phyloP scores from a whole-genome alignment of 345 rosid species.

The Euphorbia peplus region DNA sequence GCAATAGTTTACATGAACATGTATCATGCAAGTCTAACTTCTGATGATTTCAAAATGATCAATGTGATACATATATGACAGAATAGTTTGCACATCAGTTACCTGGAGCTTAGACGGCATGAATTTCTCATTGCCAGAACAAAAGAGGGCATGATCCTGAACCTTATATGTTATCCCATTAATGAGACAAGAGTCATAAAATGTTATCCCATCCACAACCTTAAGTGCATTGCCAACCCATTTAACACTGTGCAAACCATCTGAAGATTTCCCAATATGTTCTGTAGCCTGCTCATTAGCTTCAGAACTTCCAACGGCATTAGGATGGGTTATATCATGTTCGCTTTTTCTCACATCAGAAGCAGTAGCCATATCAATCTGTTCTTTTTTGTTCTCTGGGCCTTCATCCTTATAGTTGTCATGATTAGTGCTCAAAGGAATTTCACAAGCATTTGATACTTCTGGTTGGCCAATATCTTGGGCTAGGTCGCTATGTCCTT shows the following conservation, averaged over 20 bases:
- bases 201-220: constrained; percentile 42
- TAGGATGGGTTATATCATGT: constrained; percentile 23
- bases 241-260: constrained; percentile 27
- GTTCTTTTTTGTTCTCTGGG: constrained; percentile 19
- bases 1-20: background rate
- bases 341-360: constrained; percentile 24
- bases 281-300: constrained; percentile 11
- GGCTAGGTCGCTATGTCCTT: constrained; percentile 24
- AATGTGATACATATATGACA: background rate
- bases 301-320: constrained; percentile 30
- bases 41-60: background rate
- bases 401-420: constrained; percentile 15
- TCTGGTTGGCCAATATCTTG: constrained; percentile 21
- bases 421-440: constrained; percentile 22
- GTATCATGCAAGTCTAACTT: background rate
- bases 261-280: constrained; percentile 21
- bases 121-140: constrained; percentile 32
- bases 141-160: constrained; percentile 57
- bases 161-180: constrained; percentile 50
- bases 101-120: constrained; percentile 69
- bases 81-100: constrained; percentile 16
- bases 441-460: constrained; percentile 25
- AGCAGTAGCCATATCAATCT: constrained; percentile 7
- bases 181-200: constrained; percentile 48
- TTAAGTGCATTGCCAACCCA: constrained; percentile 44